Evolutionary conservation across 2,329 filamentous ascomycete species (phyloP), one percentile per base, ranked within the genome.

Genomic region (Thermothelomyces thermophilus): DNA sequence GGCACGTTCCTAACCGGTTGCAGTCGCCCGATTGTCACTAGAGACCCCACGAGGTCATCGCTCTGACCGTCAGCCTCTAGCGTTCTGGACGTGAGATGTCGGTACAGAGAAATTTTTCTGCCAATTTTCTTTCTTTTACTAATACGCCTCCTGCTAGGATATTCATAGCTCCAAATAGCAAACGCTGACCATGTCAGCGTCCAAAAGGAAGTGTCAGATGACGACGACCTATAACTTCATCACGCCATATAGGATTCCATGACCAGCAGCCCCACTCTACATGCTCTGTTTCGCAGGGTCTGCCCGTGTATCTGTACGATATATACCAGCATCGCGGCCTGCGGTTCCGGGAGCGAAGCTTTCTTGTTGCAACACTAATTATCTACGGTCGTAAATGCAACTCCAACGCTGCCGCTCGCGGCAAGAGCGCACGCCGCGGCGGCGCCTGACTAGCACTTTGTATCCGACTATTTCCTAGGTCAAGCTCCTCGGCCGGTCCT

Each of bases 241-340:
- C 54, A 54, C 54, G 51, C 54, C 48, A 56, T 56, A n/a, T n/a
- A n/a, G n/a, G 51, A 43, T 26, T 37, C n/a, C 40, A 30, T 33
- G 19, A 28, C 39, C 46, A 48, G 31, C 26, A 16, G 40, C 33
- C 39, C 45, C 50, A 39, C 47, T 19, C 17, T 19, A 33, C 13
- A 3, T 14, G 9, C 3, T 11, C 5, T 22, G 24, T 16, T 13
- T 31, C 16, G 24, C 10, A 30, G n/a, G 20, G 26, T 19, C 40
- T 30, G n/a, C 16, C 4, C 6, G 35, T 14, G 13, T 9, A 10
- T n/a, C n/a, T n/a, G n/a, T n/a, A n/a, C n/a, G n/a, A n/a, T n/a
- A n/a, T n/a, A n/a, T n/a, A n/a, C n/a, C n/a, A n/a, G n/a, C n/a
- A 10, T 31, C 3, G 5, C 11, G 30, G 8, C 11, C 30, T 3